Conservation (phyloP, 176 grass and related monocot genomes). For the Rhynchospora tenuis region DNA sequence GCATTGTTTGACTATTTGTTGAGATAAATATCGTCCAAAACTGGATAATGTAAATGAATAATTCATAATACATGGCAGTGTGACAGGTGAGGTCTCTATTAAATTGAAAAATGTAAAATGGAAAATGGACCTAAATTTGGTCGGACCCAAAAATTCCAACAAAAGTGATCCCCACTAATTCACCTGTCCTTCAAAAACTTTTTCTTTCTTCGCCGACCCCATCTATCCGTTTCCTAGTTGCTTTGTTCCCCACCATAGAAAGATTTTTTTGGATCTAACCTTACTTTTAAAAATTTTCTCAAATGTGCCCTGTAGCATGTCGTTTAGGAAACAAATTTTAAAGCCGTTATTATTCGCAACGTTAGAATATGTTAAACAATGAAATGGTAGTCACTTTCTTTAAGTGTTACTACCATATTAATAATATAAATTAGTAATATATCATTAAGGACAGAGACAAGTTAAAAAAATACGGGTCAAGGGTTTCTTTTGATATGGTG, state of each 20-base stretch:
- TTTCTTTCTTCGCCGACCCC: background rate
- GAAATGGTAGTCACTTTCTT: too few relatives aligned
- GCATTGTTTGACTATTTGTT: background rate
- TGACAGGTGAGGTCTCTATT: background rate
- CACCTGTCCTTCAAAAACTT: background rate
- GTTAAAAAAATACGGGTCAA: too few relatives aligned
- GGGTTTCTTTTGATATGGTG: too few relatives aligned
- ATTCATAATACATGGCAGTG: background rate
- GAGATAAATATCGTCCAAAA: background rate
- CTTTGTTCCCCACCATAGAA: background rate
- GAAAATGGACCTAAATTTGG: background rate
- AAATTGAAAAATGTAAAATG: background rate
- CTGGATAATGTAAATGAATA: background rate
- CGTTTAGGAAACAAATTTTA: background rate
- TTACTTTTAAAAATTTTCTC: background rate
- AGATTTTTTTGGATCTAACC: background rate
- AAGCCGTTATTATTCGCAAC: background rate
- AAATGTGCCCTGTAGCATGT: background rate
- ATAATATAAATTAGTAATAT: background rate
- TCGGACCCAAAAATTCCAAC: background rate
- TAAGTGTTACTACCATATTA: too few relatives aligned
- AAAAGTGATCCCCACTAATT: background rate
- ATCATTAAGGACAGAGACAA: background rate
- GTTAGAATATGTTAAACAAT: too few relatives aligned
- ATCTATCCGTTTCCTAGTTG: background rate